A percentile compares a stretch with the other conserved stretches of the same genome.
Evolutionary conservation across 768 basidiomycete genomes (phyloP).

Genomic region (Ramaria sp.): DNA sequence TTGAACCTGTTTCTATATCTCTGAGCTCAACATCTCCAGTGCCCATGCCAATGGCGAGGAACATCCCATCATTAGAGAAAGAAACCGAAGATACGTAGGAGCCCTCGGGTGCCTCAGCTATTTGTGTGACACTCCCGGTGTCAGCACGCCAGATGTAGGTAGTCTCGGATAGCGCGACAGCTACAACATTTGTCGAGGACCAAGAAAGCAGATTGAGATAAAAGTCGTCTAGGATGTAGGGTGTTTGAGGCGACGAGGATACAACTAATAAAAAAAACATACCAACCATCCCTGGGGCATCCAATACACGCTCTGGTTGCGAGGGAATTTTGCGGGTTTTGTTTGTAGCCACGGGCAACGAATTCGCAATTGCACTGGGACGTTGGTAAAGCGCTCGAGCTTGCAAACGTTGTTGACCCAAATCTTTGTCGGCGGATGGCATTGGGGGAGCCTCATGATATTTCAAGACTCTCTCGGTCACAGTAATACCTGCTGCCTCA

Average conservation of each 20-base stretch:
- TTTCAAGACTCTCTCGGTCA: constrained; percentile 74
- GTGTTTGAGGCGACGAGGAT: not conserved
- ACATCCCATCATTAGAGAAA: constrained; percentile 40
- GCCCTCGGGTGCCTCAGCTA: constrained; percentile 67
- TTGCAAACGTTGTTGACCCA: constrained; percentile 67
- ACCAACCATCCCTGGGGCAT: constrained; percentile 75
- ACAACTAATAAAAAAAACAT: not conserved
- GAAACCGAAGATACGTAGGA: constrained; percentile 68
- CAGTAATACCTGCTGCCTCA: constrained; percentile 61
- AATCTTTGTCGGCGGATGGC: constrained; percentile 63
- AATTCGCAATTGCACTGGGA: constrained; percentile 51
- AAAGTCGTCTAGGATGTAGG: constrained; percentile 60
- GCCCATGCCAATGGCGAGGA: constrained; percentile 43
- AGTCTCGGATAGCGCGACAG: constrained; percentile 76
- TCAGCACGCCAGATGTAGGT: constrained; percentile 96
- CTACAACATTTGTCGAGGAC: constrained; percentile 78
- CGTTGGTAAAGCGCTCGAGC: constrained; percentile 64
- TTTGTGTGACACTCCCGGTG: constrained; percentile 68
- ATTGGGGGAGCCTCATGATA: constrained; percentile 82
- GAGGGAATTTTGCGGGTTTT: constrained; percentile 79
- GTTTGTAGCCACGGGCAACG: constrained; percentile 50
- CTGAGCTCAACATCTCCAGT: constrained; percentile 86
- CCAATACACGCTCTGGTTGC: constrained; percentile 85
- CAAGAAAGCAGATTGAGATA: constrained; percentile 92
- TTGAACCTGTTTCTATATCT: constrained; percentile 72